A percentile compares a stretch with the other conserved stretches of the same genome.
phyloP scores from a whole-genome alignment of 805 yeast genomes.

The Ogataea pilisensis region DNA sequence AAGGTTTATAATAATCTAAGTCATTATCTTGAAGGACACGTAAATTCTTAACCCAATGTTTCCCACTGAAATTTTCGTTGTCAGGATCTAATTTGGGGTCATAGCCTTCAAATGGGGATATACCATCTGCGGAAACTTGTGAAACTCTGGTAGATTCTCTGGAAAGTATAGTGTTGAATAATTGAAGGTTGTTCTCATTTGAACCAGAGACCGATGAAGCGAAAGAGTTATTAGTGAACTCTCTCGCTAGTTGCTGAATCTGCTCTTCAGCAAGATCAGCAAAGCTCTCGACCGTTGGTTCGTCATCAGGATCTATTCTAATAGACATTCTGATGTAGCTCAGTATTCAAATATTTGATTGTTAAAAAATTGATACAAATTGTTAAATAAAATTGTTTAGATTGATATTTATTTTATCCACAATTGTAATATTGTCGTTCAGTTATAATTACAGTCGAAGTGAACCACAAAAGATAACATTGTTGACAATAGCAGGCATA shows the following conservation, averaged over 20 bases:
- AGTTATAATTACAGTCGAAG: too few species aligned
- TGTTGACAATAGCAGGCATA: too few species aligned
- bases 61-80: slow-evolving; percentile 47
- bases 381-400: too few species aligned
- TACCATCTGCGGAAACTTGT: slow-evolving; percentile 35
- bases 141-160: slow-evolving; percentile 29
- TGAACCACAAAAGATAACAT: too few species aligned
- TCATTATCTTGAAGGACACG: slow-evolving; percentile 45
- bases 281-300: slow-evolving; percentile 30
- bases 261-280: slow-evolving; percentile 28
- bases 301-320: slow-evolving; percentile 11
- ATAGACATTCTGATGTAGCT: slow-evolving; percentile 7
- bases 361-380: too few species aligned
- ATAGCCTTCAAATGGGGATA: slow-evolving; percentile 28
- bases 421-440: too few species aligned
- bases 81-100: slow-evolving; percentile 49
- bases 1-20: slow-evolving; percentile 59
- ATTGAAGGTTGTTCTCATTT: slow-evolving; percentile 1
- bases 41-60: slow-evolving; percentile 59
- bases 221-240: slow-evolving; percentile 15
- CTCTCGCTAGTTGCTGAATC: slow-evolving; percentile 38
- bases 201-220: not conserved
- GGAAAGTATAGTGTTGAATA: slow-evolving; percentile 32
- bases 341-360: too few species aligned
- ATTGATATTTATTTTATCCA: too few species aligned